Percentiles rank a stretch among this genome's conserved stretches.
These are phyloP conservation scores for Daedalea quercina DNA, from an alignment of 768 basidiomycete species.

Conservation along the genomic window DNA sequence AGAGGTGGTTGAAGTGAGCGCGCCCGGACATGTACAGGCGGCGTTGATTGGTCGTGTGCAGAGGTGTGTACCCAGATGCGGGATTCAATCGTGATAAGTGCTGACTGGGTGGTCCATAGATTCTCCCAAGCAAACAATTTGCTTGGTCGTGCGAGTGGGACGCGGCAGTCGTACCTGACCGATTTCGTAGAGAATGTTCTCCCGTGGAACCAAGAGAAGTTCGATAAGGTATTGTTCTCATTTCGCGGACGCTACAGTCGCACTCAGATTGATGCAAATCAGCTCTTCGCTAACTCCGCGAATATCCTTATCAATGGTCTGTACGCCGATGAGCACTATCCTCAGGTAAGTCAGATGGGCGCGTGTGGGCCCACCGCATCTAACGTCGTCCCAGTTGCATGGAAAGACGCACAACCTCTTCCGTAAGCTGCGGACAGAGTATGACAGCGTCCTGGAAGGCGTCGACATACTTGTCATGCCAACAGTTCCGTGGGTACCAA, in stretches of 20 bases:
- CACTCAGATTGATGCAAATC: slow-evolving; percentile 6
- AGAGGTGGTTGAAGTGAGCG: slow-evolving; percentile 32
- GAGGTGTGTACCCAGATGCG: neutral
- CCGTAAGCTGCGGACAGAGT: slow-evolving; percentile 28
- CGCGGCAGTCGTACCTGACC: slow-evolving; percentile 28
- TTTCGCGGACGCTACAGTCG: slow-evolving; percentile 1
- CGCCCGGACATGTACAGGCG: slow-evolving; percentile 30
- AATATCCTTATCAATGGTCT: slow-evolving; percentile 21
- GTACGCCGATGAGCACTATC: slow-evolving; percentile 26
- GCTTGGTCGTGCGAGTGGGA: slow-evolving; percentile 13
- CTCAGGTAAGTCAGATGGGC: slow-evolving; percentile 7
- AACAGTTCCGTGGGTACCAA: slow-evolving; percentile 29
- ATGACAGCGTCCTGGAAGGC: slow-evolving; percentile 22
- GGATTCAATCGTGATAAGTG: neutral
- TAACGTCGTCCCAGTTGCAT: slow-evolving; percentile 9
- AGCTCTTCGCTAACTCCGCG: slow-evolving; percentile 12
- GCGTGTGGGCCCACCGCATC: neutral
- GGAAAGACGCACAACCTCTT: slow-evolving; percentile 33
- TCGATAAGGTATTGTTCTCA: slow-evolving; percentile 23
- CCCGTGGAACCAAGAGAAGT: slow-evolving; percentile 32
- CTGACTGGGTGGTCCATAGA: neutral
- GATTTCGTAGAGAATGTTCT: slow-evolving; percentile 25
- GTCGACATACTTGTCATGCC: slow-evolving; percentile 32
- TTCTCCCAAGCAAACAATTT: slow-evolving; percentile 14
- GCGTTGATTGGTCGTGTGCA: slow-evolving; percentile 11